Conservation (phyloP, 176 grass and related monocot genomes). For the Hyparrhenia diplandra region DNA sequence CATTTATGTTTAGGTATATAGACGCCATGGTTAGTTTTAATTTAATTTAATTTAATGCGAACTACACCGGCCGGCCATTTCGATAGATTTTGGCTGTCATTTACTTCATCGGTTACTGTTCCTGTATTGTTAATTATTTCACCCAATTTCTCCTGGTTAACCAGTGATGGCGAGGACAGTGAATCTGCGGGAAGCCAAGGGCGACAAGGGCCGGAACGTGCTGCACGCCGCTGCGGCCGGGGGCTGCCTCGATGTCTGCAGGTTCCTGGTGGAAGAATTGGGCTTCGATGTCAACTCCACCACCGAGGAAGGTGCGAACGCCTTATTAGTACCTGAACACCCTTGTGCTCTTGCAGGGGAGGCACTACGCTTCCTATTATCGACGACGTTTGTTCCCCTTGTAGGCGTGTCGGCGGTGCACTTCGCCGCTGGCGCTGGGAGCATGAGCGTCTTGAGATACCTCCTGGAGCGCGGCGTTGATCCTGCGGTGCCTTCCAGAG, state of each 20-base stretch:
- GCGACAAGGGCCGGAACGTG: slow-evolving; percentile 9
- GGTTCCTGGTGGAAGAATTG: slow-evolving; percentile 40
- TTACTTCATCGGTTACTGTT: too few species aligned
- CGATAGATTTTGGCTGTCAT: neutral
- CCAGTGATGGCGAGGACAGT: slow-evolving; percentile 18
- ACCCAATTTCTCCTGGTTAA: neutral
- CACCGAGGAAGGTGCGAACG: neutral
- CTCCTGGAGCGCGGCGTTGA: slow-evolving; percentile 30
- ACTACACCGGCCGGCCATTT: neutral
- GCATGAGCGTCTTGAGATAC: neutral
- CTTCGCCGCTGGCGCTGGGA: neutral
- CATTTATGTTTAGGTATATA: neutral
- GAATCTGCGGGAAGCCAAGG: slow-evolving; percentile 23
- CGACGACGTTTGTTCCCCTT: neutral
- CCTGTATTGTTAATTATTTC: neutral
- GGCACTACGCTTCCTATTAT: neutral
- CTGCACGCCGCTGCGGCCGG: slow-evolving; percentile 37
- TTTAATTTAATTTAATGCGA: neutral
- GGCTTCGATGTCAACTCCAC: slow-evolving; percentile 21
- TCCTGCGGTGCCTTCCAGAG: neutral
- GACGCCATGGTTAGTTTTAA: neutral
- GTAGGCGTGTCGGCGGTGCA: neutral
- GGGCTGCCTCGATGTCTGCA: slow-evolving; percentile 25
- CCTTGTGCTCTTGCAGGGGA: too few species aligned
- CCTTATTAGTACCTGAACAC: neutral